Evolutionary conservation across 805 yeast genomes (phyloP), one percentile per base, ranked within the genome.

Genomic region (Saccharomycopsis sp.): DNA sequence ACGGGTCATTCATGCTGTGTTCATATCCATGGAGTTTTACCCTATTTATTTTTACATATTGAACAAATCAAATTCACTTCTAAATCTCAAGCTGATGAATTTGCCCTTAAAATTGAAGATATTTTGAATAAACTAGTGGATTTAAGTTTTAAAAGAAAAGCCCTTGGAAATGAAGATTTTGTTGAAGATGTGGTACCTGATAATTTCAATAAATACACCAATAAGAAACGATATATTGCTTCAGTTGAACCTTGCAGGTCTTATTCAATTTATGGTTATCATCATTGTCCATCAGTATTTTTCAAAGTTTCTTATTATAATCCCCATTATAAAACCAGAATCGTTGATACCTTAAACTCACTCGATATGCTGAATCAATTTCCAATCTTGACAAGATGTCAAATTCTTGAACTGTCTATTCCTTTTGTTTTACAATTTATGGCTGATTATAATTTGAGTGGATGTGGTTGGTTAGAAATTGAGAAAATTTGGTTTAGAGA

Each of bases 11-110:
- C 73, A 21, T 66, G 69, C 9, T 49, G 72, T 12, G 70, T 81
- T 1, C 96, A 92, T 56, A 62, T 92, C 8, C 97, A 88, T 60
- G 88, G 89, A 30, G 72, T 73, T 15, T 84, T 69, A 48, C 98
- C 97, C 0, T 92, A 89, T n/a, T n/a, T n/a, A n/a, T n/a, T n/a
- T n/a, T n/a, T n/a, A n/a, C n/a, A n/a, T n/a, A n/a, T n/a, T n/a
- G n/a, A n/a, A n/a, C n/a, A n/a, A n/a, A n/a, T n/a, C n/a, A n/a
- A n/a, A n/a, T n/a, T n/a, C n/a, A n/a, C n/a, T n/a, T n/a, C n/a
- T n/a, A n/a, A n/a, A n/a, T n/a, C n/a, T n/a, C n/a, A n/a, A n/a
- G n/a, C n/a, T n/a, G n/a, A n/a, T n/a, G n/a, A n/a, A n/a, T n/a
- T n/a, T n/a, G n/a, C n/a, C n/a, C n/a, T n/a, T n/a, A n/a, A n/a